These are phyloP conservation scores for Raddia distichophylla DNA, from an alignment of 176 grass and related monocot genomes.

Conservation along the genomic window DNA sequence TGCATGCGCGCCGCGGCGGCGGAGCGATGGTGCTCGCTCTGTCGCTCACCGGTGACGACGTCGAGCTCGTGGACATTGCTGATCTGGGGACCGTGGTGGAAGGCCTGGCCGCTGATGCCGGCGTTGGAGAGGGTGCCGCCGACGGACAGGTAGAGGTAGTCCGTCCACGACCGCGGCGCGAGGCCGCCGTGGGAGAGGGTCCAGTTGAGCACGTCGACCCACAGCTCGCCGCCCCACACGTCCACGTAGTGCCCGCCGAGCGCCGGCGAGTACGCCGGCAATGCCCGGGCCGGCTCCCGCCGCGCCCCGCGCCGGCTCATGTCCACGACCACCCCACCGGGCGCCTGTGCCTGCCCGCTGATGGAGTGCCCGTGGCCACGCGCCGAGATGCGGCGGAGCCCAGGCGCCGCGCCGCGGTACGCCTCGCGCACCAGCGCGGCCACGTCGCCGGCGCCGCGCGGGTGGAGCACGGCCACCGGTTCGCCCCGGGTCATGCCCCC, in stretches of 20 bases:
- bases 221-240: conserved; percentile 87
- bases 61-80: conserved; percentile 87
- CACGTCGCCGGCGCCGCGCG: conserved; percentile 59
- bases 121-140: conserved; percentile 97
- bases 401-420: conserved; percentile 38
- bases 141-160: conserved; percentile 89
- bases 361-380: conserved; percentile 84
- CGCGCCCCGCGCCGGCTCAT: conserved; percentile 54
- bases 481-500: conserved; percentile 48
- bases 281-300: neutral
- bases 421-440: conserved; percentile 51
- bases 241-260: conserved; percentile 75
- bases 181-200: conserved; percentile 72
- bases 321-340: conserved; percentile 74
- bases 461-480: conserved; percentile 67
- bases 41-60: conserved; percentile 71
- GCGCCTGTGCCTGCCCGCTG: conserved; percentile 76
- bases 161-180: conserved; percentile 88
- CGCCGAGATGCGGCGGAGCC: conserved; percentile 67
- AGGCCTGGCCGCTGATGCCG: conserved; percentile 87
- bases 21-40: neutral
- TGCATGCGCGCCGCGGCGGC: neutral
- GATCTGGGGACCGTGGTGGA: conserved; percentile 87
- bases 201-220: conserved; percentile 92
- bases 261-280: conserved; percentile 59